A percentile compares a stretch with the other conserved stretches of the same genome.
Evolutionary conservation across 2,329 filamentous ascomycete species (phyloP).

Genomic region (Beauveria rudraprayagi): DNA sequence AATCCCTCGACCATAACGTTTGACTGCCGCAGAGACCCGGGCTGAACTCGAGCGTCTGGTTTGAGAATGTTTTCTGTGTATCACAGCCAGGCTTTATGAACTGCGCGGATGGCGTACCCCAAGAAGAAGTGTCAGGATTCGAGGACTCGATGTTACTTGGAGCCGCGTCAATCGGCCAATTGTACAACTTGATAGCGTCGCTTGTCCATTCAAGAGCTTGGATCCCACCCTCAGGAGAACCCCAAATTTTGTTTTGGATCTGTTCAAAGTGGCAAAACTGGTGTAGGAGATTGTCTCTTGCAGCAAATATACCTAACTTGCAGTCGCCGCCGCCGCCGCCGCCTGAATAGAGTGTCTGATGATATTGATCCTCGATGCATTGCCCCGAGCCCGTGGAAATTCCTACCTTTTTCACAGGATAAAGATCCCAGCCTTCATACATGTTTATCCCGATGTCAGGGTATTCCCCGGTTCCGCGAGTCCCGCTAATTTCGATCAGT

Average conservation of each 20-base stretch:
- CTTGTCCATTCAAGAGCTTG: slow-evolving; percentile 31
- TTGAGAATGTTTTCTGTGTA: neutral
- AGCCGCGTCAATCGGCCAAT: slow-evolving; percentile 21
- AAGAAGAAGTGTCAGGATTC: slow-evolving; percentile 5
- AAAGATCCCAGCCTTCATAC: slow-evolving; percentile 53
- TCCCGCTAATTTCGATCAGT: slow-evolving; percentile 26
- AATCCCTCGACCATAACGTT: too few relatives aligned
- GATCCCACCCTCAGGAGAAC: slow-evolving; percentile 1
- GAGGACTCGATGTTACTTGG: slow-evolving; percentile 21
- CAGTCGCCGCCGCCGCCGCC: too few relatives aligned
- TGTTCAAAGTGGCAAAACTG: too few relatives aligned
- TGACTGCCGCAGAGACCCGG: too few relatives aligned
- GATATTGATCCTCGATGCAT: too few relatives aligned
- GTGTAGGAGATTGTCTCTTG: too few relatives aligned
- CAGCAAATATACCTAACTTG: too few relatives aligned
- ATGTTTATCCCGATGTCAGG: slow-evolving; percentile 51
- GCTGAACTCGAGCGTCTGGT: neutral
- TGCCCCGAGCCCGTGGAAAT: too few relatives aligned
- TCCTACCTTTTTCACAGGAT: slow-evolving; percentile 43
- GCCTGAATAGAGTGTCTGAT: too few relatives aligned
- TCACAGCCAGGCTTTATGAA: neutral
- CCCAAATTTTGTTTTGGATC: too few relatives aligned
- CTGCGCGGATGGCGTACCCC: slow-evolving; percentile 9
- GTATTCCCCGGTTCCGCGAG: slow-evolving; percentile 39
- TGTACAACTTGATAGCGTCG: slow-evolving; percentile 29